A percentile compares a stretch with the other conserved stretches of the same genome.
These are phyloP conservation scores for Nothophoma quercina DNA, from an alignment of 2,329 filamentous ascomycete species.

Conservation along the genomic window DNA sequence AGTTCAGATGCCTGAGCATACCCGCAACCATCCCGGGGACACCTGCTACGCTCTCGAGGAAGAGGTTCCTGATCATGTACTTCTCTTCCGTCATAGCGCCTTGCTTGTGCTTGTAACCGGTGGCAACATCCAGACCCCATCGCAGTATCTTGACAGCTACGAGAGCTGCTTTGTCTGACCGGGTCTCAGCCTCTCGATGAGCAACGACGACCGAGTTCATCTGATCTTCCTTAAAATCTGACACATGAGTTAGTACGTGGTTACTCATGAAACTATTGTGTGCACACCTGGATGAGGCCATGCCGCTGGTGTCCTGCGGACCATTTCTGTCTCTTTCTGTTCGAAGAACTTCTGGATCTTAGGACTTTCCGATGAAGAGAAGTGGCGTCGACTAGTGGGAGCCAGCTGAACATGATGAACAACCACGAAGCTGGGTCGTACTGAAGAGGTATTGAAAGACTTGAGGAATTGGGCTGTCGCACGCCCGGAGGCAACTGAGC, in stretches of 20 bases:
- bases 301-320: conserved; percentile 56
- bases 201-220: conserved; percentile 77
- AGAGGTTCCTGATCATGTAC: conserved; percentile 90
- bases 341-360: conserved; percentile 58
- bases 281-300: conserved; percentile 57
- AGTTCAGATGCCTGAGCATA: conserved; percentile 89
- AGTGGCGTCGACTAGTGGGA: conserved; percentile 43
- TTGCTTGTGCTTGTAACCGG: conserved; percentile 77
- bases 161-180: conserved; percentile 81
- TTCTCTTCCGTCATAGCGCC: conserved; percentile 82
- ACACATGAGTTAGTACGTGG: conserved; percentile 15
- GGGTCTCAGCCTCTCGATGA: conserved; percentile 75
- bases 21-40: conserved; percentile 97
- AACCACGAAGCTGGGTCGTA: conserved; percentile 45
- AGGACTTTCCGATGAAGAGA: conserved; percentile 48
- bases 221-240: conserved; percentile 76
- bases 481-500: conserved; percentile 45
- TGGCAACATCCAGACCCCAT: conserved; percentile 81
- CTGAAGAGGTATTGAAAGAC: conserved; percentile 44
- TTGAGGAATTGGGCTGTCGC: conserved; percentile 49
- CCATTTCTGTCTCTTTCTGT: conserved; percentile 52
- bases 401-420: conserved; percentile 35
- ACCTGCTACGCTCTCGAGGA: conserved; percentile 92
- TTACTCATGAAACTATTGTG: background rate
- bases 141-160: conserved; percentile 77